Evolutionary conservation across 495 filamentous ascomycete genomes (phyloP), one percentile per base, ranked within the genome.

Genomic region (Penicillium bialowiezense): DNA sequence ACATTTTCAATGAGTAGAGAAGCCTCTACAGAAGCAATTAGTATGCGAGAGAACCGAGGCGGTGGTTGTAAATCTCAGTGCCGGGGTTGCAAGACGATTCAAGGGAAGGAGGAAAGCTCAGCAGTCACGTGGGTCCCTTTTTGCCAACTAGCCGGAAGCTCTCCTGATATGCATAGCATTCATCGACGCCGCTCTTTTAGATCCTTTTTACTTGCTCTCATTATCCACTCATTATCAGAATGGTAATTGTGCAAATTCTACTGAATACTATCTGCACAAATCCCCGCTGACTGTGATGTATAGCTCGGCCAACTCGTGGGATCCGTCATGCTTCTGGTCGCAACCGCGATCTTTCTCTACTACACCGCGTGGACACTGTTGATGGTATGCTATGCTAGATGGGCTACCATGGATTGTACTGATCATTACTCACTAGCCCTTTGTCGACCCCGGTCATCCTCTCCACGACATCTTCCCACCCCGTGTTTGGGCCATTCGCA

Each of bases 351-450:
- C 73, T 99, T 99, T 71, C 83, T 95, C 53, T 99, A 99, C 80
- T 99, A 99, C 73, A 95, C 91, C 14, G 82, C 95, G 60, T 99
- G 93, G 93, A 97, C 93, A 3, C 75, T 99, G 46, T 79, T 97
- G 44, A 97, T 99, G 88, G 93, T 96, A 80, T 50, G 62, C 58
- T 96, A 80, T 50, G 62, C 58, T 33, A 28, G 29, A 32, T 52
- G 17, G 14, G 26, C 21, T 18, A 24, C 3, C 26, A 13, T 20
- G 41, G 20, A 26, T 31, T 26, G 19, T 39, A 54, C 44, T 51
- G 12, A 36, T 20, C n/a, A 12, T 47, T 42, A 5, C 37, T 41
- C 42, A 28, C 39, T 41, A 98, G 93, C 93, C 93, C 60, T 99
- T 97, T 70, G 95, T 99, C 63, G 93, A 97, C 73, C 78, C 83